Base-by-base conservation (phyloP, 2,329 filamentous ascomycete species). In the Neobulgaria alba region DNA sequence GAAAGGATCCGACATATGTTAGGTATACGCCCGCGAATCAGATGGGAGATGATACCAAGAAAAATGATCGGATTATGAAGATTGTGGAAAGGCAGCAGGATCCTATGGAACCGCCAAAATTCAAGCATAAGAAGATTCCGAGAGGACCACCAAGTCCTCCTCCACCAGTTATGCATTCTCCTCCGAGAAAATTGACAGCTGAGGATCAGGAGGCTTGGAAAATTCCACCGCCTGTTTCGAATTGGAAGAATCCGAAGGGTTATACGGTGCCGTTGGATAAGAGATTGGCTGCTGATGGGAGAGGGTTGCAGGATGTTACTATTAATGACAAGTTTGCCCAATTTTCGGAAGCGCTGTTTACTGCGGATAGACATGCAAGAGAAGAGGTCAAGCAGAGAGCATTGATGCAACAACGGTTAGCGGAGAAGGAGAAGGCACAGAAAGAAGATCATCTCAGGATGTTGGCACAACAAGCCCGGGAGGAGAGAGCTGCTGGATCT, bases 161-260 rank as follows among this genome's bases (percentile, higher is more conserved):
- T 1, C 86, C 92, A 12, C 92, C 92, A 2, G 79, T 98, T 36
- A 86, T 98, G 78, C 89, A 94, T 62, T 95, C 87, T 2, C 92
- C 92, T 10, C 89, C 92, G 0, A 73, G 92, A 47, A 98, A 96
- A 59, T 72, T 98, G 47, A 98, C 92, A 1, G 92, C 90, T 4
- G 89, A 95, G 61, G 92, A 98, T 55, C 90, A 96, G 63, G 92
- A 96, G 62, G 86, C 85, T 44, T 98, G 92, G 92, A 88, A 82
- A 57, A 95, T 86, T 21, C 81, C 81, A 0, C 88, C 90, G 2
- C 85, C 90, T 0, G 82, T 98, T 2, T 94, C 86, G 15, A 96
- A 96, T 63, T 98, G 92, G 92, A 98, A 98, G 75, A 98, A 98
- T 62, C 86, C 90, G 1, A 96, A 96, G 67, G 92, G 92, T 56